Percentiles rank a stretch among this genome's conserved stretches.
Evolutionary conservation across 352 stramenopile species (phyloP).

Genomic region (Globisporangium nodosum): DNA sequence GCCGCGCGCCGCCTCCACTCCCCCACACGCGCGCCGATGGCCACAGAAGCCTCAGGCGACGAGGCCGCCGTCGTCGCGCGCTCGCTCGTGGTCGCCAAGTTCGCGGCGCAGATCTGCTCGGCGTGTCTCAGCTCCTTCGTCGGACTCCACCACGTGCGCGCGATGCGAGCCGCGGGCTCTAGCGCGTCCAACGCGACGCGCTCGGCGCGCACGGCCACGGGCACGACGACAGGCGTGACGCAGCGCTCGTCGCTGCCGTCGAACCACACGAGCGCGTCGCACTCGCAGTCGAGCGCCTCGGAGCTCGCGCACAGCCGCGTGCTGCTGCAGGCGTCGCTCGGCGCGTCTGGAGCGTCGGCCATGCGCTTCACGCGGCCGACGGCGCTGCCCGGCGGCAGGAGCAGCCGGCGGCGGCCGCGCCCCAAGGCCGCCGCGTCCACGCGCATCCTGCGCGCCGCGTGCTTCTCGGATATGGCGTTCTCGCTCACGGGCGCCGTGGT

Average conservation of each 20-base stretch:
- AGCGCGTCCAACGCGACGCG: slow-evolving; percentile 1
- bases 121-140: slow-evolving; percentile 65
- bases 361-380: not conserved
- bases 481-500: slow-evolving; percentile 54
- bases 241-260: slow-evolving; percentile 7
- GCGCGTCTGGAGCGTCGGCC: not conserved
- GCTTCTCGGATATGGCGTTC: slow-evolving; percentile 67
- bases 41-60: not conserved
- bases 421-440: slow-evolving; percentile 48
- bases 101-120: slow-evolving; percentile 62
- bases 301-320: slow-evolving; percentile 21
- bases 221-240: slow-evolving; percentile 5
- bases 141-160: slow-evolving; percentile 37
- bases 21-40: not conserved
- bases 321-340: slow-evolving; percentile 8
- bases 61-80: slow-evolving; percentile 4
- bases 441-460: slow-evolving; percentile 61
- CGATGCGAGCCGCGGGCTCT: slow-evolving; percentile 11
- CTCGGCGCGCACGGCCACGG: slow-evolving; percentile 5
- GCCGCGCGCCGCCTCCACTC: not conserved
- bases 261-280: slow-evolving; percentile 15
- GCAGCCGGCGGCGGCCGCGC: slow-evolving; percentile 23
- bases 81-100: slow-evolving; percentile 49
- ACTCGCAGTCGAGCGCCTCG: slow-evolving; percentile 25
- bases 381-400: slow-evolving; percentile 3